phyloP scores from a whole-genome alignment of 805 yeast genomes.

The Dipodascus geniculatus region DNA sequence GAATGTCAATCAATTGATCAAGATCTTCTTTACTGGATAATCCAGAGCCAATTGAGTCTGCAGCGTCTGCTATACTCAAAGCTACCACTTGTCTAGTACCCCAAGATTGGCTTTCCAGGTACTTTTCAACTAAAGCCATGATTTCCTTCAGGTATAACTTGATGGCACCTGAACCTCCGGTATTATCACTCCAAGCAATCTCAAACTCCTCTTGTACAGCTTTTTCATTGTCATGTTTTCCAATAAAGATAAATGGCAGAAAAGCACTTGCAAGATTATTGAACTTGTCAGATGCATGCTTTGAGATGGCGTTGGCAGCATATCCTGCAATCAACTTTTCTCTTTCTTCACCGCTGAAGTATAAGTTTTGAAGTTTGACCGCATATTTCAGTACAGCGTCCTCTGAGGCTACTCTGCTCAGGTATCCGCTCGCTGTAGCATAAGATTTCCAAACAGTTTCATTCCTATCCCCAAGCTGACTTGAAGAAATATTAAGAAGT shows the following conservation, averaged over 20 bases:
- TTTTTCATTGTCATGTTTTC: constrained; percentile 49
- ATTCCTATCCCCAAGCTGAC: constrained; percentile 59
- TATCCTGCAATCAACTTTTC: constrained; percentile 42
- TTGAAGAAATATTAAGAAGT: constrained; percentile 44
- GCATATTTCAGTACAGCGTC: constrained; percentile 45
- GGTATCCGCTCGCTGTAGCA: constrained; percentile 71
- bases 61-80: constrained; percentile 46
- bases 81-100: constrained; percentile 61
- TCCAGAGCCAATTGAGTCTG: constrained; percentile 31
- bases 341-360: constrained; percentile 43
- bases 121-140: constrained; percentile 33
- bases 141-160: constrained; percentile 64
- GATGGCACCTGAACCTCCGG: constrained; percentile 62
- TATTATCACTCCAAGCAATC: constrained; percentile 66
- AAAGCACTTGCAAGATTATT: constrained; percentile 48
- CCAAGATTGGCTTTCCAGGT: constrained; percentile 50
- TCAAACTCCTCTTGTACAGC: constrained; percentile 39
- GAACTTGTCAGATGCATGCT: constrained; percentile 58
- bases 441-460: constrained; percentile 62
- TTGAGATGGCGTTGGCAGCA: constrained; percentile 55
- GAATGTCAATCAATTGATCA: constrained; percentile 36
- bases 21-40: constrained; percentile 6
- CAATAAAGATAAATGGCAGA: constrained; percentile 71
- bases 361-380: constrained; percentile 37
- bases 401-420: constrained; percentile 49